A percentile compares a stretch with the other conserved stretches of the same genome.
Conservation (phyloP, 2,329 filamentous ascomycete species). For the Venturia carpophila region DNA sequence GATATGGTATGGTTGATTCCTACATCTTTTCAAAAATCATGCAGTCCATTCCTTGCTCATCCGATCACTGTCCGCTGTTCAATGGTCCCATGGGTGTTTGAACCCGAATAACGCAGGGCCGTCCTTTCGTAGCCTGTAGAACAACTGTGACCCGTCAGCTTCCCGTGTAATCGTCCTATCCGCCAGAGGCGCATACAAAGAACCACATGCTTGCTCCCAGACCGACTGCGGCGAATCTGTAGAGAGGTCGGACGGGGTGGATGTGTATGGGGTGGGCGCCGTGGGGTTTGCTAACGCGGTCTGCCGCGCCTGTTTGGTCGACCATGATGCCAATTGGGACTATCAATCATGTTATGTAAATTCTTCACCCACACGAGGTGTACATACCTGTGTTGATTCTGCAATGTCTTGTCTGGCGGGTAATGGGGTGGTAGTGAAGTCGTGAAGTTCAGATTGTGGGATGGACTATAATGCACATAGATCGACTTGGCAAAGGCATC, state of each 20-base stretch:
- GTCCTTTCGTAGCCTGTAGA: conserved; percentile 96
- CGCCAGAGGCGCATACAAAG: conserved; percentile 58
- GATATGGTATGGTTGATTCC: too few relatives aligned
- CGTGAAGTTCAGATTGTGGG: background rate
- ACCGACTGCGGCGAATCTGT: conserved; percentile 78
- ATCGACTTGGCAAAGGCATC: background rate
- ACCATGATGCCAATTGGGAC: conserved; percentile 13
- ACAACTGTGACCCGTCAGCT: conserved; percentile 52
- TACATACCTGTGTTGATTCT: background rate
- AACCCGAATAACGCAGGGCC: conserved; percentile 82
- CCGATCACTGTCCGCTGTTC: conserved; percentile 28
- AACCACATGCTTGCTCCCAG: conserved; percentile 99
- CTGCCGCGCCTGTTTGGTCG: conserved; percentile 4
- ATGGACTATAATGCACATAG: background rate
- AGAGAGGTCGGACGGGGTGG: conserved; percentile 58
- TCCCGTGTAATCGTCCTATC: background rate
- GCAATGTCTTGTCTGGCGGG: background rate
- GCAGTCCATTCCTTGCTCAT: background rate
- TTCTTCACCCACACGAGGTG: background rate
- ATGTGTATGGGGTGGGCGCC: conserved; percentile 46
- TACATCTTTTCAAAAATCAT: background rate
- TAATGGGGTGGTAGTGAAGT: background rate
- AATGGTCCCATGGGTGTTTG: conserved; percentile 98
- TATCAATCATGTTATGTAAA: background rate
- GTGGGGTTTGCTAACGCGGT: background rate